A percentile compares a stretch with the other conserved stretches of the same genome.
phyloP scores from a whole-genome alignment of 116 monocot genomes.

The Dioscorea cayenensis region DNA sequence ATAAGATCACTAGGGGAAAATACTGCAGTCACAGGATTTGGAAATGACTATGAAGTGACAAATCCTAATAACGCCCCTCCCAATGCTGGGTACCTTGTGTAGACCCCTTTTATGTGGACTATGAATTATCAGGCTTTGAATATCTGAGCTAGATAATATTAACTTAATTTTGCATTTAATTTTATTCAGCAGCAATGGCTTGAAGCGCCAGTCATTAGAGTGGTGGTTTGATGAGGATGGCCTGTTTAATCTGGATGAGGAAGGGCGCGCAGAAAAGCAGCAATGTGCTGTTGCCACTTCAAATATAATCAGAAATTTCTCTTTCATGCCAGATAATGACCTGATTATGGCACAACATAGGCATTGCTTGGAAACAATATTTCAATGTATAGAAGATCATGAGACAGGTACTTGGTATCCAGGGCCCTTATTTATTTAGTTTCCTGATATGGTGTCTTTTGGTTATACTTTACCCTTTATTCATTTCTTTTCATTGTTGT shows the following conservation, averaged over 20 bases:
- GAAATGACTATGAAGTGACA: constrained; percentile 38
- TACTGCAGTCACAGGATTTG: constrained; percentile 69
- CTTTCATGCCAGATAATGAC: constrained; percentile 99
- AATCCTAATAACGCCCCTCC: constrained; percentile 19
- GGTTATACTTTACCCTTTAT: neutral
- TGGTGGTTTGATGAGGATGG: constrained; percentile 98
- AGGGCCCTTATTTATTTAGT: neutral
- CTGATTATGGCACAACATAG: constrained; percentile 94
- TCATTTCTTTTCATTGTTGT: neutral
- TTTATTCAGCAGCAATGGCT: constrained; percentile 31
- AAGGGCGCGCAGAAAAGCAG: constrained; percentile 81
- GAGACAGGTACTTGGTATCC: constrained; percentile 43
- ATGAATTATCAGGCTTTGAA: neutral
- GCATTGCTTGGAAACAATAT: constrained; percentile 91
- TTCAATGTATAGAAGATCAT: constrained; percentile 89
- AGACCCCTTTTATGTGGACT: neutral
- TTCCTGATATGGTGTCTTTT: neutral
- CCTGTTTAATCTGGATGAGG: constrained; percentile 84
- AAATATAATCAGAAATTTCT: constrained; percentile 93
- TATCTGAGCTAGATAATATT: neutral
- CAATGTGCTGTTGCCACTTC: constrained; percentile 92
- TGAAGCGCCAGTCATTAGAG: constrained; percentile 36
- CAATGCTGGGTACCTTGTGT: constrained; percentile 41
- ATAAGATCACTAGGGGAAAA: constrained; percentile 56
- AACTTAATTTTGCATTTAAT: neutral